A percentile compares a stretch with the other conserved stretches of the same genome.
Evolutionary conservation across 331 rosid species (phyloP).

Genomic region (Quercus tomentella): DNA sequence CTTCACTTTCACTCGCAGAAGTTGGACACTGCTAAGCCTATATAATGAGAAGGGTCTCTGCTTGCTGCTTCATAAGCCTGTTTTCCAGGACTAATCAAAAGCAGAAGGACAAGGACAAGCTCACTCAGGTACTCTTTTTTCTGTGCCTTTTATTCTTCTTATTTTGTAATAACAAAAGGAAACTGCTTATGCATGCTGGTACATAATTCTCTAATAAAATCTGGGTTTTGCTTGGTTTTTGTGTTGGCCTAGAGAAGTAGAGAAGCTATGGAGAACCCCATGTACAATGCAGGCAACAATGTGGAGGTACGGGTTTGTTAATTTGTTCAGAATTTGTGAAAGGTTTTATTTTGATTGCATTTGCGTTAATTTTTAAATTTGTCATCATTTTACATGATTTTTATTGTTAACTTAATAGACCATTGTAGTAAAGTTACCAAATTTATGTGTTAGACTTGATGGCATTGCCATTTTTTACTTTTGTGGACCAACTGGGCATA

Average conservation of each 20-base stretch:
- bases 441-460: background rate
- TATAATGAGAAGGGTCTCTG: constrained; percentile 58
- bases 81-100: constrained; percentile 21
- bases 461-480: background rate
- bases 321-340: background rate
- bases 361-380: background rate
- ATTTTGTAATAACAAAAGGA: constrained; percentile 1
- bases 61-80: constrained; percentile 45
- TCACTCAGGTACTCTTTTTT: constrained; percentile 41
- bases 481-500: background rate
- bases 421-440: background rate
- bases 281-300: constrained; percentile 24
- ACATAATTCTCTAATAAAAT: constrained; percentile 13
- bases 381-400: background rate
- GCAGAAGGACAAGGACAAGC: constrained; percentile 32
- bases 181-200: background rate
- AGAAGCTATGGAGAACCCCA: constrained; percentile 47
- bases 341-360: constrained; percentile 9
- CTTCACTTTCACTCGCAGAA: constrained; percentile 70
- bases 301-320: constrained; percentile 34
- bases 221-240: constrained; percentile 14
- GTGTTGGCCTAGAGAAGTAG: constrained; percentile 35
- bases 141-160: background rate
- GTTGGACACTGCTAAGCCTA: constrained; percentile 3
- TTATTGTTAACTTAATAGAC: background rate